These are phyloP conservation scores for Prunus mume DNA, from an alignment of 306 rosid genomes.

Conservation along the genomic window DNA sequence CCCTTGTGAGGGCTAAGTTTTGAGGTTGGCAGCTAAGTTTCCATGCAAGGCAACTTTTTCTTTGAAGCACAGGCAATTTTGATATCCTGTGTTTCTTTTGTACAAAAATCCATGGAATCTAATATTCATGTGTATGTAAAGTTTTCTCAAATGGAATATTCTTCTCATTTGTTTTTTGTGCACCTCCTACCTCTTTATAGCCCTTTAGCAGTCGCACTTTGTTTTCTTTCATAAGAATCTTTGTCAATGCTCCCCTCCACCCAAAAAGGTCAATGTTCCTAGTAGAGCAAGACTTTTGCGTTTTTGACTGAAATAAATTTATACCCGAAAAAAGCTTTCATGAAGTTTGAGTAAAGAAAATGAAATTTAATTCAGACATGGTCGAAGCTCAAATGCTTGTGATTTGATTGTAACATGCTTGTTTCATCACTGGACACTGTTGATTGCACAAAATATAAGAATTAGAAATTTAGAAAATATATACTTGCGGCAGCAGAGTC, in stretches of 20 bases:
- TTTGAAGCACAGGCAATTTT: conserved; percentile 17
- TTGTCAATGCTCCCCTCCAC: neutral
- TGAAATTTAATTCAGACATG: neutral
- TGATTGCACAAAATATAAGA: too few relatives aligned
- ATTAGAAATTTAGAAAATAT: neutral
- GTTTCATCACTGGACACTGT: too few relatives aligned
- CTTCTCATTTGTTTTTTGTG: neutral
- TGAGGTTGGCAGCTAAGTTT: neutral
- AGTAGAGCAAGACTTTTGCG: neutral
- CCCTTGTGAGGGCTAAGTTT: neutral
- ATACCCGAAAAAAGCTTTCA: too few relatives aligned
- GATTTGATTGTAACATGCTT: too few relatives aligned
- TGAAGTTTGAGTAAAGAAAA: neutral
- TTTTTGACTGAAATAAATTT: too few relatives aligned
- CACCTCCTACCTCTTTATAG: neutral
- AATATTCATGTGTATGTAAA: neutral
- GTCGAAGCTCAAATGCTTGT: neutral
- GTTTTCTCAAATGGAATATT: conserved; percentile 3
- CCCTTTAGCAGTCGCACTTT: neutral
- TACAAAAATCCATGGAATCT: conserved; percentile 14
- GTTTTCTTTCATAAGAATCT: neutral
- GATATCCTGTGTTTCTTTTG: conserved; percentile 19
- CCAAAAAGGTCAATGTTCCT: neutral
- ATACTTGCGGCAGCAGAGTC: neutral
- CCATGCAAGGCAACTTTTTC: neutral